Percentiles rank a stretch among this genome's conserved stretches.
phyloP scores from a whole-genome alignment of 192 early-diverging fungal species.

The Lobosporangium transversale region DNA sequence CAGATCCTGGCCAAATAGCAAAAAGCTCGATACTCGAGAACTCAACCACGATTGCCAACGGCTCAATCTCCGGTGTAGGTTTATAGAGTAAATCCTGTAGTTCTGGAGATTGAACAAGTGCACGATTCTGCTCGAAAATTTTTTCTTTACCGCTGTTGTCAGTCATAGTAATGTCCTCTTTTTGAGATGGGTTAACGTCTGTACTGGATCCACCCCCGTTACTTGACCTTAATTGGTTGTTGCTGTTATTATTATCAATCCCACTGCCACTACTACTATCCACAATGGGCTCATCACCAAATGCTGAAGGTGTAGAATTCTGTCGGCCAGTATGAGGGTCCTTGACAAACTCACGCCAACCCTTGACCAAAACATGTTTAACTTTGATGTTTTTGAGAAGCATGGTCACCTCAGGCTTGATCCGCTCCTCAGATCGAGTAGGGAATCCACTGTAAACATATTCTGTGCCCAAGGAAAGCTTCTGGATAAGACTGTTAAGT shows the following conservation, averaged over 20 bases:
- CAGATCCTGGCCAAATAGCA: constrained; percentile 46
- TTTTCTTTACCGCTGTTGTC: constrained; percentile 20
- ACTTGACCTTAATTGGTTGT: background rate
- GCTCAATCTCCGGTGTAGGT: constrained; percentile 28
- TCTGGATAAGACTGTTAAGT: constrained; percentile 38
- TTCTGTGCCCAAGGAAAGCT: constrained; percentile 38
- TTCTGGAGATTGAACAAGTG: constrained; percentile 11
- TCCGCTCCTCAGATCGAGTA: constrained; percentile 32
- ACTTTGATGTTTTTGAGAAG: constrained; percentile 37
- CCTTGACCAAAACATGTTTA: constrained; percentile 43
- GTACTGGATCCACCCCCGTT: background rate
- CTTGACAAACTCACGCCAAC: constrained; percentile 30
- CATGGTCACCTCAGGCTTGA: constrained; percentile 47
- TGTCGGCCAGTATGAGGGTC: background rate
- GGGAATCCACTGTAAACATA: constrained; percentile 39
- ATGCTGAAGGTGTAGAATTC: background rate
- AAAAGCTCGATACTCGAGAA: constrained; percentile 37
- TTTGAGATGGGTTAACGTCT: background rate
- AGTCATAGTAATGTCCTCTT: constrained; percentile 2
- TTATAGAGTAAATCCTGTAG: constrained; percentile 47
- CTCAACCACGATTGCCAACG: constrained; percentile 29
- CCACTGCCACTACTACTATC: background rate
- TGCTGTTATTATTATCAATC: background rate
- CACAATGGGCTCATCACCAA: background rate
- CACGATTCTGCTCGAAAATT: constrained; percentile 30